Percentiles rank a stretch among this genome's conserved stretches.
These are phyloP conservation scores for Castanea crenata DNA, from an alignment of 306 rosid genomes.

Conservation along the genomic window DNA sequence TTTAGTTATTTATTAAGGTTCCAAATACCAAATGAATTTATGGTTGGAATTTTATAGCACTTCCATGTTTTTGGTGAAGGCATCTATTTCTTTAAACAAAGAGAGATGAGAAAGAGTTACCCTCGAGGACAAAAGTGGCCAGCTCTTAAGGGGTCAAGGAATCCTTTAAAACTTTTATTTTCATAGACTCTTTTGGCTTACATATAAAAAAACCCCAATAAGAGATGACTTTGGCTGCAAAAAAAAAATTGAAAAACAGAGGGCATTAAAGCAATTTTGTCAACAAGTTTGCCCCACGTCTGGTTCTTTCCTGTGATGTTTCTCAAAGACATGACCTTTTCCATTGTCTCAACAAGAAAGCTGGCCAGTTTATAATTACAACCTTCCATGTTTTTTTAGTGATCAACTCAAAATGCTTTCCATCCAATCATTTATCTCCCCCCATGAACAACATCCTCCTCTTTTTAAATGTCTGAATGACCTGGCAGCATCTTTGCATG, in stretches of 20 bases:
- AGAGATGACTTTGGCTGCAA: conserved; percentile 30
- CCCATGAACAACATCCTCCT: conserved; percentile 52
- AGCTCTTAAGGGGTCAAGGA: conserved; percentile 53
- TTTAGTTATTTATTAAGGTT: neutral
- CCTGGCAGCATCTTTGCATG: conserved; percentile 96
- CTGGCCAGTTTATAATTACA: conserved; percentile 54
- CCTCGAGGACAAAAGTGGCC: conserved; percentile 61
- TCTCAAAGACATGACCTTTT: conserved; percentile 26
- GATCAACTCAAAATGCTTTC: conserved; percentile 49
- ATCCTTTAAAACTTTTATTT: conserved; percentile 42
- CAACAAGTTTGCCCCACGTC: conserved; percentile 51
- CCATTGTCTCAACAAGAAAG: conserved; percentile 33
- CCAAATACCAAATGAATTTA: conserved; percentile 38
- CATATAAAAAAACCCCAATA: conserved; percentile 23
- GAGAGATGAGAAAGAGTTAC: conserved; percentile 40
- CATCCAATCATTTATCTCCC: conserved; percentile 86
- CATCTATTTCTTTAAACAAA: conserved; percentile 28
- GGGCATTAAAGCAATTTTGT: conserved; percentile 19
- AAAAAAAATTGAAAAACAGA: conserved; percentile 17
- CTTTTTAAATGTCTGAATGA: conserved; percentile 55
- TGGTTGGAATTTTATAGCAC: conserved; percentile 30
- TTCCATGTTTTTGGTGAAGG: conserved; percentile 24
- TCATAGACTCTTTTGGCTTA: neutral
- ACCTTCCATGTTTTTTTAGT: conserved; percentile 34
- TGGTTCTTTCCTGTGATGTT: conserved; percentile 17